Percentiles rank a stretch among this genome's conserved stretches.
Conservation (phyloP, 352 stramenopile species). For the Phytophthora uliginosa region DNA sequence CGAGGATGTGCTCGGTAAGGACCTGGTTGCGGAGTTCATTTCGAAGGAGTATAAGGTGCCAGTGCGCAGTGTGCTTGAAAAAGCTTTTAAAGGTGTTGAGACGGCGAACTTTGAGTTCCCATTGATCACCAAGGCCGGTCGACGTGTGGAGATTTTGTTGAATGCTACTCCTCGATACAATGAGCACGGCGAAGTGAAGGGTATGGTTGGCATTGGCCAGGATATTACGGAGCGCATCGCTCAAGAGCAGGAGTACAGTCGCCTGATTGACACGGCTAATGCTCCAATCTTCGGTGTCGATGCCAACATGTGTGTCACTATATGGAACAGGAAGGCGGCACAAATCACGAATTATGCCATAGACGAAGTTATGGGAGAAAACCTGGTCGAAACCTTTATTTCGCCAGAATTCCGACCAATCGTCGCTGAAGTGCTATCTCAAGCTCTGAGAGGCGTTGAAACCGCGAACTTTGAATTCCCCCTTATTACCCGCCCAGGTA, state of each 20-base stretch:
- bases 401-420: conserved; percentile 77
- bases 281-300: conserved; percentile 77
- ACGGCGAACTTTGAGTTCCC: conserved; percentile 76
- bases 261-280: conserved; percentile 89
- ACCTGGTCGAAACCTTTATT: conserved; percentile 91
- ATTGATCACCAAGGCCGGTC: conserved; percentile 64
- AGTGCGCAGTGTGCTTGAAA: conserved; percentile 46
- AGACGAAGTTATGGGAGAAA: conserved; percentile 87
- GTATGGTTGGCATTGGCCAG: conserved; percentile 83
- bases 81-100: conserved; percentile 51
- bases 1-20: conserved; percentile 83
- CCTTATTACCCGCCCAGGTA: conserved; percentile 78
- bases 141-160: conserved; percentile 64
- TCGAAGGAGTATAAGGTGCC: conserved; percentile 50
- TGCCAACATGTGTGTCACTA: conserved; percentile 71
- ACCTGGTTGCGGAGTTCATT: conserved; percentile 85
- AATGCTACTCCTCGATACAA: conserved; percentile 73
- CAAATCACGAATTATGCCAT: conserved; percentile 93
- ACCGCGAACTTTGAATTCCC: conserved; percentile 93
- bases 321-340: conserved; percentile 92
- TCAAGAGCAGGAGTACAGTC: conserved; percentile 78
- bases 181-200: conserved; percentile 71
- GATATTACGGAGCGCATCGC: conserved; percentile 73
- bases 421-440: conserved; percentile 81
- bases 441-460: conserved; percentile 78